These are phyloP conservation scores for Pseudonitzschia multistriata DNA, from an alignment of 108 stramenopile genomes.

Conservation along the genomic window DNA sequence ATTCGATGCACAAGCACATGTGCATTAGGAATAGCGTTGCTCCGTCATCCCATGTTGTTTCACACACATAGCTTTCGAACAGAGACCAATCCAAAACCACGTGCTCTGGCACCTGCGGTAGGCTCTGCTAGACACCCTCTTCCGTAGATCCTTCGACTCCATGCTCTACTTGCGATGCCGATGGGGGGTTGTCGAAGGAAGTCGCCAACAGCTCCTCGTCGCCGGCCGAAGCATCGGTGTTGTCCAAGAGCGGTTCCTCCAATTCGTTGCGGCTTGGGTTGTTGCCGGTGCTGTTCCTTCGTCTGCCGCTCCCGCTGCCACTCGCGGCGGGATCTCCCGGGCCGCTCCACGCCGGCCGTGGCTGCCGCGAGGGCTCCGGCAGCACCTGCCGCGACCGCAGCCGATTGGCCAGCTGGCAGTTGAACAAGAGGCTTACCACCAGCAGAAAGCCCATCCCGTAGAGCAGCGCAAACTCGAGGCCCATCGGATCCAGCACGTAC, in stretches of 20 bases:
- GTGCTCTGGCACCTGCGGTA: no score
- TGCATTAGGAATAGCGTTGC: background rate
- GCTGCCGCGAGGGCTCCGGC: background rate
- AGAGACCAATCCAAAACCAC: no score
- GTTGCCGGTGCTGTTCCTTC: background rate
- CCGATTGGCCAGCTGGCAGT: conserved; percentile 24
- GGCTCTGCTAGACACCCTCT: no score
- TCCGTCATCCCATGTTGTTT: no score
- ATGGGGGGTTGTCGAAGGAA: background rate
- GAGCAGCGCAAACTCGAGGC: background rate
- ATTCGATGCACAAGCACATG: no score
- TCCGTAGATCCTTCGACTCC: conserved; percentile 2
- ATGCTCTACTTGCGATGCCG: background rate
- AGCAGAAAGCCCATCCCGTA: conserved; percentile 12
- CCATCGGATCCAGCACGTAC: conserved; percentile 8
- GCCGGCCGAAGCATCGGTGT: background rate
- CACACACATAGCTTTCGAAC: no score
- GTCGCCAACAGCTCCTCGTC: background rate
- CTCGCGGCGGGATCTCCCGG: background rate
- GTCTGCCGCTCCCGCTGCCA: background rate
- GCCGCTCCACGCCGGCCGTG: background rate
- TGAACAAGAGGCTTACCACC: conserved; percentile 14
- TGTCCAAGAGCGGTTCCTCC: conserved; percentile 2
- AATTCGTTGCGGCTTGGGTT: background rate
- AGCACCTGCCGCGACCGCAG: background rate